These are phyloP conservation scores for Aspergillus phoenicis DNA, from an alignment of 2,329 filamentous ascomycete genomes.

Conservation along the genomic window DNA sequence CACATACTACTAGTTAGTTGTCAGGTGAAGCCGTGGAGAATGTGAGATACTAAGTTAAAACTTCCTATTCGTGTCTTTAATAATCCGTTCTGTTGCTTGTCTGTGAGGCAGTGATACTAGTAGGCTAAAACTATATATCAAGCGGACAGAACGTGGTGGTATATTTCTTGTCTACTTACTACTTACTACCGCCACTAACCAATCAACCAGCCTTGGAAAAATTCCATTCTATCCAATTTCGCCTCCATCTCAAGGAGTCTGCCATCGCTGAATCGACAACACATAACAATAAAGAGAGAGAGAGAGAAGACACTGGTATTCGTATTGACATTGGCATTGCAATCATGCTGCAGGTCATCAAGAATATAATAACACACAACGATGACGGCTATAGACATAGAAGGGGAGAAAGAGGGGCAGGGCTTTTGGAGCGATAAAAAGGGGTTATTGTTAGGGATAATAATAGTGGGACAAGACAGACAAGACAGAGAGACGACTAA, in stretches of 20 bases:
- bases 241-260: not conserved
- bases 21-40: too few relatives aligned
- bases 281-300: not conserved
- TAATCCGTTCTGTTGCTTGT: too few relatives aligned
- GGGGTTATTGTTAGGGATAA: not conserved
- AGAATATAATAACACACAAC: slow-evolving; percentile 17
- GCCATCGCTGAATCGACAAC: not conserved
- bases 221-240: not conserved
- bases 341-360: slow-evolving; percentile 21
- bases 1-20: too few relatives aligned
- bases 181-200: not conserved
- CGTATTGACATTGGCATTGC: slow-evolving; percentile 18
- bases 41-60: too few relatives aligned
- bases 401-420: slow-evolving; percentile 7
- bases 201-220: not conserved
- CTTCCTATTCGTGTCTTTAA: too few relatives aligned
- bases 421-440: slow-evolving; percentile 13
- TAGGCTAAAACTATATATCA: not conserved
- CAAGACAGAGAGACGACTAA: not conserved
- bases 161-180: not conserved
- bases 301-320: not conserved
- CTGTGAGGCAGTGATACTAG: too few relatives aligned
- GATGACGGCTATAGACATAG: slow-evolving; percentile 21
- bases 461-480: not conserved
- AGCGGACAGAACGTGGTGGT: not conserved